Conservation (phyloP, 495 filamentous ascomycete species). For the Xylaria telfairii region DNA sequence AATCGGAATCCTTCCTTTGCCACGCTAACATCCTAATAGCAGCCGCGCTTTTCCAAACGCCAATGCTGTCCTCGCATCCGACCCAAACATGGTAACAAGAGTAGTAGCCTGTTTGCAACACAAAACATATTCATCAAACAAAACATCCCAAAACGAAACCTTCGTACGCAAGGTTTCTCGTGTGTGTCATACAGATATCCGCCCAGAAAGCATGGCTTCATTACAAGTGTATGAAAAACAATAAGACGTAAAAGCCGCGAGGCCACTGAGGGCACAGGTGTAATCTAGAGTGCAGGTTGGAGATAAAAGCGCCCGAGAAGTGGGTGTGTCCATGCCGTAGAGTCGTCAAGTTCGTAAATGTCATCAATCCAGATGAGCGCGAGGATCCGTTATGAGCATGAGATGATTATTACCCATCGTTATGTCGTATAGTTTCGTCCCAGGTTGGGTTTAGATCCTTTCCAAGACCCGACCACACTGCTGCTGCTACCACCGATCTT, state of each 20-base stretch:
- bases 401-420: slow-evolving; percentile 10
- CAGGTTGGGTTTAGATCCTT: slow-evolving; percentile 45
- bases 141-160: slow-evolving; percentile 1
- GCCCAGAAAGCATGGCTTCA: slow-evolving; percentile 39
- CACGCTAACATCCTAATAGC: slow-evolving; percentile 11
- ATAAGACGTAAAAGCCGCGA: slow-evolving; percentile 34
- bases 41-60: slow-evolving; percentile 23
- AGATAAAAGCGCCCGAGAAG: slow-evolving; percentile 14
- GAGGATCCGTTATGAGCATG: neutral
- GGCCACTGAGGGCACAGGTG: slow-evolving; percentile 33
- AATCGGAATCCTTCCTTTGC: neutral
- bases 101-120: neutral
- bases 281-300: slow-evolving; percentile 30
- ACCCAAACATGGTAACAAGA: neutral
- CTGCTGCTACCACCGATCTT: slow-evolving; percentile 71
- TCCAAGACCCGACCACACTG: slow-evolving; percentile 34
- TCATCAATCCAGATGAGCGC: slow-evolving; percentile 26
- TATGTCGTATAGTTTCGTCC: slow-evolving; percentile 48
- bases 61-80: neutral
- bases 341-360: slow-evolving; percentile 39
- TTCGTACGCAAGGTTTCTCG: slow-evolving; percentile 28
- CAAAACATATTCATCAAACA: slow-evolving; percentile 4
- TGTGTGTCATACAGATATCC: slow-evolving; percentile 21
- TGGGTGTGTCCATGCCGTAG: slow-evolving; percentile 29
- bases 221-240: slow-evolving; percentile 31